Evolutionary conservation across 1,139 yeast species (phyloP).

Genomic region (Komagataea norvegica): DNA sequence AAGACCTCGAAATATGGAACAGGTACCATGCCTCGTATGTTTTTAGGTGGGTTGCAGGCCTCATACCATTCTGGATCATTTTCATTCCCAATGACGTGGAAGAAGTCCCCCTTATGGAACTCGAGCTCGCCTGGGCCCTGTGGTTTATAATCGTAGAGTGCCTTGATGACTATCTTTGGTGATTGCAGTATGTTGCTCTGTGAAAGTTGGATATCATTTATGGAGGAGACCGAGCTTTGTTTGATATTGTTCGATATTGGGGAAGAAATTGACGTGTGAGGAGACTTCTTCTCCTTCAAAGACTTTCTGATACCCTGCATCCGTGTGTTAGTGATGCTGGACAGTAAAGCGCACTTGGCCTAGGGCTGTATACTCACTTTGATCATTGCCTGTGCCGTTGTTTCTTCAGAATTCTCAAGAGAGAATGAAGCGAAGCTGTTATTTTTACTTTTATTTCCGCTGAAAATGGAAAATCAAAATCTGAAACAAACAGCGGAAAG

Average conservation of each 20-base stretch:
- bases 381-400: constrained; percentile 1
- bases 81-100: constrained; percentile 69
- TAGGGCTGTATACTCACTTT: constrained; percentile 1
- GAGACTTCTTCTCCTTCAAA: constrained; percentile 24
- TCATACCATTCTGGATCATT: constrained; percentile 74
- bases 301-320: constrained; percentile 26
- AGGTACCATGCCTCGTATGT: constrained; percentile 83
- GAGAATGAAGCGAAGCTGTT: no score
- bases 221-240: constrained; percentile 21
- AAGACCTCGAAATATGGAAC: constrained; percentile 77
- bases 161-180: constrained; percentile 82
- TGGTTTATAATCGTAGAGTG: constrained; percentile 71
- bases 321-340: constrained; percentile 1
- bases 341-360: no score
- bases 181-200: constrained; percentile 26
- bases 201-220: constrained; percentile 19
- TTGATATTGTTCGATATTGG: constrained; percentile 16
- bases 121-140: constrained; percentile 80
- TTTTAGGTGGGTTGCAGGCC: constrained; percentile 82
- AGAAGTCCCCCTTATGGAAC: constrained; percentile 80
- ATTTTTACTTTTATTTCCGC: no score
- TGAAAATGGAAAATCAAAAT: no score
- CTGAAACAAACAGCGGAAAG: no score
- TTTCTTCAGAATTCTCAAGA: no score
- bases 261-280: constrained; percentile 24